A percentile compares a stretch with the other conserved stretches of the same genome.
Conservation (phyloP, 2,329 filamentous ascomycete genomes). For the Pyricularia grisea region DNA sequence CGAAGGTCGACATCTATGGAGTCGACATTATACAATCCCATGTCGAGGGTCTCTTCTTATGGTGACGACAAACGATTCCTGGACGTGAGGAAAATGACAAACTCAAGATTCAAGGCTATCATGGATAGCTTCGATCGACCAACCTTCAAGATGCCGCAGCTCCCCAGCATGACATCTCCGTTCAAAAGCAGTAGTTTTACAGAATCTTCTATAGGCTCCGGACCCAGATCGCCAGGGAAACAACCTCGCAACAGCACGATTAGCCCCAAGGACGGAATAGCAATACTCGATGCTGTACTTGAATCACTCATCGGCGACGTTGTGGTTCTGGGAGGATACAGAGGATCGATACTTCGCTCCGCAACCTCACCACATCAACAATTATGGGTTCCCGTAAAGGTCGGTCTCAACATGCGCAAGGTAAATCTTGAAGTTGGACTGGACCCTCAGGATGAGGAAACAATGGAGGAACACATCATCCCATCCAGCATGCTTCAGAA, state of each 20-base stretch:
- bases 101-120: conserved; percentile 82
- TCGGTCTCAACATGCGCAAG: conserved; percentile 83
- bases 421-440: conserved; percentile 85
- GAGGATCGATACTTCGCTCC: conserved; percentile 81
- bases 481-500: conserved; percentile 83
- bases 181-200: neutral
- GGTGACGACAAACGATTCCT: conserved; percentile 78
- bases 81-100: conserved; percentile 74
- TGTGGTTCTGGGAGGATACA: conserved; percentile 82
- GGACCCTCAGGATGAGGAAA: conserved; percentile 70
- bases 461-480: conserved; percentile 74
- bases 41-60: conserved; percentile 72
- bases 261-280: neutral
- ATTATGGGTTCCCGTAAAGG: conserved; percentile 88
- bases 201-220: neutral
- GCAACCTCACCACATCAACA: conserved; percentile 76
- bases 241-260: neutral
- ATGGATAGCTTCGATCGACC: conserved; percentile 76
- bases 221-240: neutral
- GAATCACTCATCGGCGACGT: conserved; percentile 72
- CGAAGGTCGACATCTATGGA: conserved; percentile 65
- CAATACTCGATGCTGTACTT: conserved; percentile 38
- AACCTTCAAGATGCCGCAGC: conserved; percentile 60
- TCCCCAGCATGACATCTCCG: conserved; percentile 31
- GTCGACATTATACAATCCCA: conserved; percentile 64